These are phyloP conservation scores for Saccharomycopsis phalli DNA, from an alignment of 1,139 yeast species.

Conservation along the genomic window DNA sequence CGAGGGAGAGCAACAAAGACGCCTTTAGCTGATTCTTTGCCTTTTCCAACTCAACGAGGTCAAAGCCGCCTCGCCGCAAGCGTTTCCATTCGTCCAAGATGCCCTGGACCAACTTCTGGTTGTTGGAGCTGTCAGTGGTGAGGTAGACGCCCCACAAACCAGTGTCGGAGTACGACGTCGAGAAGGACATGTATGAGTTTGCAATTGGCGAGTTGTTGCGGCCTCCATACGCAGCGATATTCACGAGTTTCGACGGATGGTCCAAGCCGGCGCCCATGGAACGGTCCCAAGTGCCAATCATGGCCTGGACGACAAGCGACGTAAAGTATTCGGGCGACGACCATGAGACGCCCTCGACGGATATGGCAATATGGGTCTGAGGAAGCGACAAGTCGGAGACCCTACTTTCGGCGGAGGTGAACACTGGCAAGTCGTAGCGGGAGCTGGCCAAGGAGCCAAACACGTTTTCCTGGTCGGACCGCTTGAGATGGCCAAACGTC, in stretches of 20 bases:
- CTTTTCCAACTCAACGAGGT: conserved; percentile 83
- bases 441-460: conserved; percentile 44
- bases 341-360: conserved; percentile 99
- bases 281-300: conserved; percentile 96
- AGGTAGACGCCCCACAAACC: conserved; percentile 97
- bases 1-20: conserved; percentile 75
- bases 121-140: conserved; percentile 66
- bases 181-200: conserved; percentile 91
- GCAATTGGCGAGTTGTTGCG: conserved; percentile 51
- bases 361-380: conserved; percentile 83
- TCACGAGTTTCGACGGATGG: conserved; percentile 70
- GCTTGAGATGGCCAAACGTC: conserved; percentile 67
- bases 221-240: conserved; percentile 62
- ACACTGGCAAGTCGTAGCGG: conserved; percentile 67
- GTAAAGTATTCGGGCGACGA: conserved; percentile 91
- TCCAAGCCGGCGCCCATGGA: conserved; percentile 70
- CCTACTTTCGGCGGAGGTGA: conserved; percentile 79
- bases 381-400: conserved; percentile 79
- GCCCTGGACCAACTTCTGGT: conserved; percentile 63
- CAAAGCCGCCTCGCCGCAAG: conserved; percentile 62
- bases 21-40: conserved; percentile 95
- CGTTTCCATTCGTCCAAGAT: conserved; percentile 85
- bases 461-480: conserved; percentile 50
- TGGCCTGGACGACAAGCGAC: conserved; percentile 92
- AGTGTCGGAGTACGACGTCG: conserved; percentile 94